Percentiles rank a stretch among this genome's conserved stretches.
Conservation (phyloP, 805 yeast genomes). For the Lipomyces mesembrius region DNA sequence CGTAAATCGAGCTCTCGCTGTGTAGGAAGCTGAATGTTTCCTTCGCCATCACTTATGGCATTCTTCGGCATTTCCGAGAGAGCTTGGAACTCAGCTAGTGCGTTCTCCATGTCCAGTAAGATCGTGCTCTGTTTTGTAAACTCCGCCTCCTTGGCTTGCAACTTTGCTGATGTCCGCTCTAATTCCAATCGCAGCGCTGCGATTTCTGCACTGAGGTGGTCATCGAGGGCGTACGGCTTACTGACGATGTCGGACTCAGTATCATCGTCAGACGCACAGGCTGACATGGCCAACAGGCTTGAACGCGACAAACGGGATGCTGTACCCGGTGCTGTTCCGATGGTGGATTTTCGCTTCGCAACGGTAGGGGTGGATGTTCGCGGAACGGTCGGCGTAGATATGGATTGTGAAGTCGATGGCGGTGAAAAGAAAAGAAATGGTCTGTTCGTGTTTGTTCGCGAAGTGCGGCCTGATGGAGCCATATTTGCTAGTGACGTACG, state of each 20-base stretch:
- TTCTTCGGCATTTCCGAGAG: constrained; percentile 24
- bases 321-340: background rate
- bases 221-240: background rate
- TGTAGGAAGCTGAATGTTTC: constrained; percentile 18
- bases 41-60: constrained; percentile 39
- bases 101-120: constrained; percentile 54
- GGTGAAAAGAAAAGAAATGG: constrained; percentile 18
- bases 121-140: constrained; percentile 54
- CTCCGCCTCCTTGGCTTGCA: constrained; percentile 42
- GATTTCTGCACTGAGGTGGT: constrained; percentile 17
- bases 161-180: constrained; percentile 36
- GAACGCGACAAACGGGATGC: constrained; percentile 4
- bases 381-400: background rate
- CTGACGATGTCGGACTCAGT: background rate
- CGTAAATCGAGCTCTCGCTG: constrained; percentile 41
- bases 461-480: constrained; percentile 19
- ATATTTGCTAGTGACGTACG: constrained; percentile 26
- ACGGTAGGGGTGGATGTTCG: constrained; percentile 13
- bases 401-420: background rate
- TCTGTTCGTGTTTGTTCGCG: constrained; percentile 19
- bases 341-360: constrained; percentile 2
- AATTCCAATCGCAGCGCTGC: constrained; percentile 36
- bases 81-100: constrained; percentile 51
- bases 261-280: constrained; percentile 11
- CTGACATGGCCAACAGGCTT: background rate